Base-by-base conservation (phyloP, 2,329 filamentous ascomycete genomes). In the Nemania sp. region DNA sequence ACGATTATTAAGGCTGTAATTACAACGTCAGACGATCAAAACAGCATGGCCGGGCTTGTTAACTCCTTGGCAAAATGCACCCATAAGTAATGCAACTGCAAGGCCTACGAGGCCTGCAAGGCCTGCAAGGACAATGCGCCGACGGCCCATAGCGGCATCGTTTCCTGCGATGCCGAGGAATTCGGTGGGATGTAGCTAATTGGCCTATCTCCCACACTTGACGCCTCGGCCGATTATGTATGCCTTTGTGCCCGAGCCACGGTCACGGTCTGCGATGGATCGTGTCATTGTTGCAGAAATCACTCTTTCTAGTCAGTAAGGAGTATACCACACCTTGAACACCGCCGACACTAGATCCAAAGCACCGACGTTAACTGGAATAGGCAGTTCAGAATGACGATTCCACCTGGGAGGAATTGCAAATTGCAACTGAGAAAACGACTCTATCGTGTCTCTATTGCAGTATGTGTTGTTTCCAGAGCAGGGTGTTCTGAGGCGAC, bases 321-420 rank as follows among this genome's bases (percentile, higher is more conserved):
- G 8, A 42, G 39, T 28, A 43, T 28, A 31, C 41, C 26, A 22
- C 22, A 24, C n/a, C 26, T 26, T 7, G 26, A 26, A 9, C 43
- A 36, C 14, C 43, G 43, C 43, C 43, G 43, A 46, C 17, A 26
- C 42, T 24, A 45, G 42, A 17, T 24, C 9, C 42, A 6, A 45
- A 24, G 22, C 9, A 36, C 43, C 43, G 43, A 46, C 34, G 43
- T 34, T 46, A 46, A 46, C 43, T 46, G 24, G 43, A 46, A 46
- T 46, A 46, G 43, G 43, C 43, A 46, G 43, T 26, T 46, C 43
- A 46, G 17, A 23, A 36, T 28, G 30, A 8, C 36, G 8, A 22
- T 36, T 36, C 6, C 22, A 11, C 30, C n/a, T 3, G 31, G 30
- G 6, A 46, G 31, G 5, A 23, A 34, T 17, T 36, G n/a, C 20